Base-by-base conservation (phyloP, 2,329 filamentous ascomycete genomes). In the Hymenoscyphus fraxineus region DNA sequence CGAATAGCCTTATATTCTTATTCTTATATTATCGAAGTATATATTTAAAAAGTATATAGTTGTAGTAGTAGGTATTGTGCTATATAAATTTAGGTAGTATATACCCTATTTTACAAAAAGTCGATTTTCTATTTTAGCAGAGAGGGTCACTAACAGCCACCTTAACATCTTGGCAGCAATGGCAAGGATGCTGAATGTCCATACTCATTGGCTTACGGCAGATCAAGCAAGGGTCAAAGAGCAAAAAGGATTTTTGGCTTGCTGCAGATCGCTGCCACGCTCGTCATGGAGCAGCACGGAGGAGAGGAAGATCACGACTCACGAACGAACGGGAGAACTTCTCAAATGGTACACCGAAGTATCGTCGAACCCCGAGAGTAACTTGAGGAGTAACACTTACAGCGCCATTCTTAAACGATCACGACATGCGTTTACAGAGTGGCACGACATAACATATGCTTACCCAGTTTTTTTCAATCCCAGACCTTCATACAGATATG, bases 251-350 rank as follows among this genome's bases (percentile, higher is more conserved):
- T 61, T 61, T 13, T 39, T 22, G 51, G 60, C 60, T 63, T 19
- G 39, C 19, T 55, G 61, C 51, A 54, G 64, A 66, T 66, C 64
- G 41, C 61, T 44, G 64, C 64, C 54, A 64, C 44, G 61, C 55
- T 59, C 64, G 64, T 58, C 64, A 19, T 40, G 55, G 59, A 35
- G 39, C n/a, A 35, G 22, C 31, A 32, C 55, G 54, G 35, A 31
- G 41, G 15, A 58, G 35, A 47, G 22, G 10, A 27, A 54, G 19
- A 54, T 54, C 47, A 54, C 47, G 47, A 54, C 47, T 54, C 47
- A 54, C n/a, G n/a, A 38, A 40, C 13, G 58, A 27, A 32, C 44
- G 35, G 19, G 15, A 16, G 4, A 38, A 41, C 32, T 61, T 64
- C 60, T 65, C 19, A 4, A 57, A 38, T 62, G 60, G 60, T 44